These are phyloP conservation scores for Prunus padus DNA, from an alignment of 306 rosid genomes.

Conservation along the genomic window DNA sequence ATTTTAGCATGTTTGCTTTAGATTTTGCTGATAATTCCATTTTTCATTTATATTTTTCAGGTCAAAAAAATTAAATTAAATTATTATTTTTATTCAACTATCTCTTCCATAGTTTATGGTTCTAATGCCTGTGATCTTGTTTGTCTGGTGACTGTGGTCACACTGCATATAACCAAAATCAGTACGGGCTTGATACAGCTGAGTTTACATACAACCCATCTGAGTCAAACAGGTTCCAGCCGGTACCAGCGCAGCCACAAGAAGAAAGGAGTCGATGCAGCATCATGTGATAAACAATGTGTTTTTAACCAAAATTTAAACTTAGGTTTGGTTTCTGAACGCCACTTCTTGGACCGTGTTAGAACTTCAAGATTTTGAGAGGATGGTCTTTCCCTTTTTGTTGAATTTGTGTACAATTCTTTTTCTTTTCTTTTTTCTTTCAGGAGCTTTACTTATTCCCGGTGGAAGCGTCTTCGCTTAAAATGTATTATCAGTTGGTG, in stretches of 20 bases:
- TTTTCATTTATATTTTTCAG: neutral
- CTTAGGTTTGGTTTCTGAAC: slow-evolving; percentile 23
- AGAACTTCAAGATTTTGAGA: slow-evolving; percentile 17
- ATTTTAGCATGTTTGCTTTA: neutral
- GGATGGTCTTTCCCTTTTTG: slow-evolving; percentile 20
- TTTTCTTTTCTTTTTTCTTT: slow-evolving; percentile 3
- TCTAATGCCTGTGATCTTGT: slow-evolving; percentile 14
- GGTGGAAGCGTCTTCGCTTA: slow-evolving; percentile 2
- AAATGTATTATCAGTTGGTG: slow-evolving; percentile 29
- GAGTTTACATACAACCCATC: slow-evolving; percentile 96
- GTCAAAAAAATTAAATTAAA: neutral
- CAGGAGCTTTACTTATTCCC: slow-evolving; percentile 23
- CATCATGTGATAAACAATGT: slow-evolving; percentile 58
- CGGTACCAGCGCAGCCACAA: slow-evolving; percentile 64
- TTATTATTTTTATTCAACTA: neutral
- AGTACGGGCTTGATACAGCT: slow-evolving; percentile 96
- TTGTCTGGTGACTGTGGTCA: neutral
- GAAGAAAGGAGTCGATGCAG: slow-evolving; percentile 92
- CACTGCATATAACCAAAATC: slow-evolving; percentile 24
- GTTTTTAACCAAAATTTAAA: slow-evolving; percentile 19
- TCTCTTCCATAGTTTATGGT: neutral
- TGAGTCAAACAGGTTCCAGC: slow-evolving; percentile 77
- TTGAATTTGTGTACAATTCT: slow-evolving; percentile 38
- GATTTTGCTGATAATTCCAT: neutral
- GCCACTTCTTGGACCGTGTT: slow-evolving; percentile 15